Evolutionary conservation across 2,329 filamentous ascomycete genomes (phyloP), one percentile per base, ranked within the genome.

Genomic region (Escovopsis sp.): DNA sequence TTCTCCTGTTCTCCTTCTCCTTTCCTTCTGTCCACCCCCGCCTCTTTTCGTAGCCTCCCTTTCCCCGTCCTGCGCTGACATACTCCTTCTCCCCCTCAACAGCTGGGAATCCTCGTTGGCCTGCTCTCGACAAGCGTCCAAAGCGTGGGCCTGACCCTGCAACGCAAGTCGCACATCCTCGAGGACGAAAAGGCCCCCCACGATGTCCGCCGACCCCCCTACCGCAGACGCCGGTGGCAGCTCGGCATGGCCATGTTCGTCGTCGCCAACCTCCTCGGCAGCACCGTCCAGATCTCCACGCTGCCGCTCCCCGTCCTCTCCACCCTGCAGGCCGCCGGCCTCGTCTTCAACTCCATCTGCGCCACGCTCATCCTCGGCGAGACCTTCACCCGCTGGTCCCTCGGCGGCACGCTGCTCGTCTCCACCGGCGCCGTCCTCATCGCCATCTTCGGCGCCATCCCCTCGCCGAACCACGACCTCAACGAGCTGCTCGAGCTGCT

Each of bases 331-430:
- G 88, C 88, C 14, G 93, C 88, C 4, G 90, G 90, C 31, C 70
- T 98, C 37, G 90, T 98, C 42, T 98, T 98, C 68, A 98, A 98
- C 65, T 94, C 88, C 38, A 85, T 96, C 57, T 94, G 92, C 67
- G 90, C 90, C 41, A 92, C 86, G 31, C 63, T 96, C 38, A 84
- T 96, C 49, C 71, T 98, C 33, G 79, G 81, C 50, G 88, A 98
- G 58, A 84, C 87, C 4, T 98, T 96, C 59, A 96, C 90, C 35
- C 74, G 72, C 54, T 92, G 86, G 70, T 94, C 88, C n/a, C 68
- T 93, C 27, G 72, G 83, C 49, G 90, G 90, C 27, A 98, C 90
- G 2, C 49, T 90, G 35, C 72, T 98, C 34, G 90, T 96, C 29
- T 88, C 84, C 43, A 67, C 66, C 16, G 90, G 90, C 36, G 90